These are phyloP conservation scores for Furcasterigmium sp. DNA, from an alignment of 2,329 filamentous ascomycete genomes.

Conservation along the genomic window DNA sequence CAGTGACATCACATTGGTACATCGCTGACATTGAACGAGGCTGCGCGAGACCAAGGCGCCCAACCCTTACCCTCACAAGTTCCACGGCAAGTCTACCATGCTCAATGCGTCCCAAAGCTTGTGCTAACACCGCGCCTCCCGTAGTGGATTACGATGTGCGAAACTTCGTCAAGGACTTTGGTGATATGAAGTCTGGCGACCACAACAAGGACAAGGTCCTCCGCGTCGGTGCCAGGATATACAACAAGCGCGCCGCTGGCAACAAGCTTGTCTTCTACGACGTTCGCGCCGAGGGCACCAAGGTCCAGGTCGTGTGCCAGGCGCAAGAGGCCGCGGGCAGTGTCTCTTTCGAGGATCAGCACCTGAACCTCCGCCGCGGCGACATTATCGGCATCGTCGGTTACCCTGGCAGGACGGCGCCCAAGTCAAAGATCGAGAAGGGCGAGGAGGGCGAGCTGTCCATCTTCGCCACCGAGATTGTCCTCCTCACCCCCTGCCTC, in stretches of 20 bases:
- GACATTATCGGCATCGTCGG: conserved; percentile 89
- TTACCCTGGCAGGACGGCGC: conserved; percentile 76
- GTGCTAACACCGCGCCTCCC: conserved; percentile 49
- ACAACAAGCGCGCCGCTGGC: conserved; percentile 77
- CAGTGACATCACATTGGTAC: conserved; percentile 42
- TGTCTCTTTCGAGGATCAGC: conserved; percentile 76
- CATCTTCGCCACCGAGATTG: conserved; percentile 83
- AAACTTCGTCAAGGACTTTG: conserved; percentile 74
- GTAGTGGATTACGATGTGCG: conserved; percentile 79
- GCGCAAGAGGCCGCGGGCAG: conserved; percentile 68
- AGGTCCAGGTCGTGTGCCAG: conserved; percentile 91
- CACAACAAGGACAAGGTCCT: conserved; percentile 69
- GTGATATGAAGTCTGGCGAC: conserved; percentile 83
- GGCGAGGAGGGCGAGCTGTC: conserved; percentile 86
- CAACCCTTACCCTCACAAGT: conserved; percentile 86
- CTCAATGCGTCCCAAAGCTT: not conserved
- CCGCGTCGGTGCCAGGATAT: conserved; percentile 78
- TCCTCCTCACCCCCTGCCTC: conserved; percentile 83
- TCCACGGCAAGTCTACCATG: conserved; percentile 14
- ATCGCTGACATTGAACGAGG: conserved; percentile 37
- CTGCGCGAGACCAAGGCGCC: conserved; percentile 68
- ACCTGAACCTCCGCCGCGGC: conserved; percentile 82
- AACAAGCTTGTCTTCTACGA: conserved; percentile 91
- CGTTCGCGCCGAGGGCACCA: conserved; percentile 57
- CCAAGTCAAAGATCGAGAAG: conserved; percentile 77